phyloP scores from a whole-genome alignment of 495 filamentous ascomycete genomes.

The Trichoderma gamsii region DNA sequence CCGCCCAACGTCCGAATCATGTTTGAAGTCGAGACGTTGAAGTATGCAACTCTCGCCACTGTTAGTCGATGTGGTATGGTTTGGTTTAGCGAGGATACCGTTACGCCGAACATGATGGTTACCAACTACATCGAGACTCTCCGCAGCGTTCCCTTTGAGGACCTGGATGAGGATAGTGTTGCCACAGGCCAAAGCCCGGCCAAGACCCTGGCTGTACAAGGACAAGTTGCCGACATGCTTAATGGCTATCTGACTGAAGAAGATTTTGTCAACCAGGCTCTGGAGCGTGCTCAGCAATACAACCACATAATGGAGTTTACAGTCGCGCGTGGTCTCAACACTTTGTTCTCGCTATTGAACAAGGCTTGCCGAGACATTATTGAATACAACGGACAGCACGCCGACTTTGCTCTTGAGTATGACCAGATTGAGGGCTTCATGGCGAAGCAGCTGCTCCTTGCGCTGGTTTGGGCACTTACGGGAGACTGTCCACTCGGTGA shows the following conservation, averaged over 20 bases:
- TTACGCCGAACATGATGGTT: constrained; percentile 88
- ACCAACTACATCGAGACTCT: constrained; percentile 82
- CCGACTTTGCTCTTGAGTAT: constrained; percentile 85
- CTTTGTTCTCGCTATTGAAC: constrained; percentile 90
- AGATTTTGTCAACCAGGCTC: constrained; percentile 67
- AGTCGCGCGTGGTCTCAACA: constrained; percentile 79
- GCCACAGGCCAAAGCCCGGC: constrained; percentile 73
- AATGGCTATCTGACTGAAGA: constrained; percentile 68
- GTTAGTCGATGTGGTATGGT: constrained; percentile 99
- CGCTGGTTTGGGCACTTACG: constrained; percentile 87
- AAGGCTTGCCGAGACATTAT: constrained; percentile 85
- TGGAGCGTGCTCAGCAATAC: constrained; percentile 67
- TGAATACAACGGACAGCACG: constrained; percentile 90
- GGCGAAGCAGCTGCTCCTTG: constrained; percentile 86
- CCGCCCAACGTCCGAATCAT: constrained; percentile 95
- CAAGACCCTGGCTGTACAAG: constrained; percentile 69
- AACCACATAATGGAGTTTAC: constrained; percentile 99
- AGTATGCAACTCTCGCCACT: constrained; percentile 94
- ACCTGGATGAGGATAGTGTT: constrained; percentile 84
- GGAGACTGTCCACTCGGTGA: constrained; percentile 89
- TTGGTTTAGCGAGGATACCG: constrained; percentile 98
- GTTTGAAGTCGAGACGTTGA: constrained; percentile 98
- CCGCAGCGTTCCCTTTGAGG: constrained; percentile 75
- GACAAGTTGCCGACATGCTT: constrained; percentile 69
- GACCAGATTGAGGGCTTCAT: constrained; percentile 85